Evolutionary conservation across 139 green algal genomes (phyloP).

Genomic region (Chlorella sp.): DNA sequence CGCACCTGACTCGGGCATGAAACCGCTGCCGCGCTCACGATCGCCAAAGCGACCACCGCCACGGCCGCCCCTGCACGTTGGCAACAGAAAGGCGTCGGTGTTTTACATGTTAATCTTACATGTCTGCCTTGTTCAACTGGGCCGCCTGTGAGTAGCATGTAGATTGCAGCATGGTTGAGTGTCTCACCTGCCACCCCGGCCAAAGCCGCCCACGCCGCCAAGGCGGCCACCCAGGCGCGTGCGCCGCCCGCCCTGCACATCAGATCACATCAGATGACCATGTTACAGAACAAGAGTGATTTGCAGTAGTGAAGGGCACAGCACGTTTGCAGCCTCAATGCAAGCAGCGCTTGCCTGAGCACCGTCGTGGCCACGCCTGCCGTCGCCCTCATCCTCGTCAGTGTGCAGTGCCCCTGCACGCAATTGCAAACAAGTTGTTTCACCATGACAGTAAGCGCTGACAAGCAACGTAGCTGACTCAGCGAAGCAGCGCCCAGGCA

Average conservation of each 20-base stretch:
- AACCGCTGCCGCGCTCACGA: constrained; percentile 20
- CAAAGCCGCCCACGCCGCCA: constrained; percentile 31
- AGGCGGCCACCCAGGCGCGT: constrained; percentile 50
- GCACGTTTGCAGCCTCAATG: background rate
- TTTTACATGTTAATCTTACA: background rate
- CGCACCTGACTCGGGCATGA: constrained; percentile 28
- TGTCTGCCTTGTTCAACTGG: too few species aligned
- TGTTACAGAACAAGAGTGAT: background rate
- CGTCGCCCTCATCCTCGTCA: constrained; percentile 68
- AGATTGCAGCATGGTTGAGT: background rate
- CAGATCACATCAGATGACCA: background rate
- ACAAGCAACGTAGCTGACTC: too few species aligned
- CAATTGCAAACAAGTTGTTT: background rate
- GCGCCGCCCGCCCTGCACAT: constrained; percentile 38
- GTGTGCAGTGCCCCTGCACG: constrained; percentile 35
- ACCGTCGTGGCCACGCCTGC: constrained; percentile 46
- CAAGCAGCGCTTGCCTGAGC: background rate
- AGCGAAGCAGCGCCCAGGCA: background rate
- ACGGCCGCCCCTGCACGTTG: background rate
- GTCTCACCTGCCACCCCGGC: constrained; percentile 25
- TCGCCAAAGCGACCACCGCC: constrained; percentile 17
- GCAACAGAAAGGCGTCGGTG: background rate
- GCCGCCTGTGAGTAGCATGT: too few species aligned
- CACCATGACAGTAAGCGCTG: too few species aligned
- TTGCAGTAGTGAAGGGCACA: background rate